Conservation (phyloP, 805 yeast species). For the Metschnikowia lochheadii region DNA sequence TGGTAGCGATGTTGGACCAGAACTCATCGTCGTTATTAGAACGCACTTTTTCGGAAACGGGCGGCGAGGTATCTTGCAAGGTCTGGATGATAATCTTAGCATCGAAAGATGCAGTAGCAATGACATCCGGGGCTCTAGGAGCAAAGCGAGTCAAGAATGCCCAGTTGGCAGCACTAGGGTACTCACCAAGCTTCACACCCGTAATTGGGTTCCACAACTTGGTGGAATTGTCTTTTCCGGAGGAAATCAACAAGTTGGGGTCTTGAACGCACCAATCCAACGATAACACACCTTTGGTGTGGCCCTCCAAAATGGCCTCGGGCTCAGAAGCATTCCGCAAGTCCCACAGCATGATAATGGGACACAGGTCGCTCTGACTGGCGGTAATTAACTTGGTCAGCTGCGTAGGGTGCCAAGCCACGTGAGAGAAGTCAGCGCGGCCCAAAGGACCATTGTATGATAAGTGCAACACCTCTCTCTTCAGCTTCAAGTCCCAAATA, state of each 20-base stretch:
- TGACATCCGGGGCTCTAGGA: constrained; percentile 80
- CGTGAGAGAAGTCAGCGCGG: constrained; percentile 70
- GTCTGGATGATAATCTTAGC: constrained; percentile 79
- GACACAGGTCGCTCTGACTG: constrained; percentile 72
- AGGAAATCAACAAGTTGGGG: constrained; percentile 71
- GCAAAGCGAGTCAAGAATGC: constrained; percentile 85
- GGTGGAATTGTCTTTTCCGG: constrained; percentile 88
- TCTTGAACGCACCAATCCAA: constrained; percentile 93
- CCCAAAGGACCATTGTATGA: constrained; percentile 56
- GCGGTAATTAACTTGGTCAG: constrained; percentile 87
- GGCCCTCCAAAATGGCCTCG: constrained; percentile 69
- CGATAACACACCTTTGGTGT: constrained; percentile 81
- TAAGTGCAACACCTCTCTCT: constrained; percentile 84
- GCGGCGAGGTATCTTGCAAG: constrained; percentile 77
- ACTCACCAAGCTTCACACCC: constrained; percentile 73
- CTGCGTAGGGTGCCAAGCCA: constrained; percentile 92
- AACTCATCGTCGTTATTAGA: constrained; percentile 66
- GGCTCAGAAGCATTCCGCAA: constrained; percentile 93
- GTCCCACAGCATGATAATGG: constrained; percentile 88
- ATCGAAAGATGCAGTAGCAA: constrained; percentile 86
- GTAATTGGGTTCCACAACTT: constrained; percentile 84
- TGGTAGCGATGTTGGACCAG: constrained; percentile 73
- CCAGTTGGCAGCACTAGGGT: constrained; percentile 93
- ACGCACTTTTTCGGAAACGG: constrained; percentile 41
- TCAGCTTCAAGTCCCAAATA: constrained; percentile 88